Percentiles rank a stretch among this genome's conserved stretches.
Evolutionary conservation across 106 monocot species (phyloP).

Genomic region (Acorus calamus): DNA sequence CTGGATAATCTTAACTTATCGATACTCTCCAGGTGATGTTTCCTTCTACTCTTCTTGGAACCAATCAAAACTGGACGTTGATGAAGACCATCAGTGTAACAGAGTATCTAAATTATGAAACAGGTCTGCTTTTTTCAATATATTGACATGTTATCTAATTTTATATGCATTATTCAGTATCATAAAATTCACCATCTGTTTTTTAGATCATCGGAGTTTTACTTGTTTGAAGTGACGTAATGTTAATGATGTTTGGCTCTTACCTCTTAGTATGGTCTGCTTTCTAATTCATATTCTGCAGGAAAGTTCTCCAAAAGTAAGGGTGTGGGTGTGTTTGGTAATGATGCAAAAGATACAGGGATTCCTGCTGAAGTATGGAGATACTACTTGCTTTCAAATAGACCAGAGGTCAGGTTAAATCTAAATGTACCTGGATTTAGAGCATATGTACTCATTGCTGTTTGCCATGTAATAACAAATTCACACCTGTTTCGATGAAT

Average conservation of each 20-base stretch:
- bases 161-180: too few species aligned
- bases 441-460: neutral
- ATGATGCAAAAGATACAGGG: constrained; percentile 83
- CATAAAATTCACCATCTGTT: too few species aligned
- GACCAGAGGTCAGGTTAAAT: constrained; percentile 70
- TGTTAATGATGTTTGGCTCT: too few species aligned
- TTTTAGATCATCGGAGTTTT: too few species aligned
- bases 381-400: constrained; percentile 86
- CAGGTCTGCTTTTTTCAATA: constrained; percentile 28
- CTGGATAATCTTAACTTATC: neutral
- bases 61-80: constrained; percentile 86
- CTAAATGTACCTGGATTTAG: neutral
- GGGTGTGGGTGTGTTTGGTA: constrained; percentile 94
- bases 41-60: constrained; percentile 94
- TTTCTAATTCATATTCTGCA: constrained; percentile 14
- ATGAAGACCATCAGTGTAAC: constrained; percentile 98
- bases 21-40: constrained; percentile 74
- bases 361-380: constrained; percentile 96
- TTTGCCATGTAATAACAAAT: neutral
- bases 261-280: too few species aligned
- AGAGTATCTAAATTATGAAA: constrained; percentile 95
- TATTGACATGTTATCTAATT: too few species aligned
- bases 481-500: neutral
- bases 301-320: constrained; percentile 98
- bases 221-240: too few species aligned